Evolutionary conservation across 306 rosid species (phyloP).

Genomic region (Gillenia trifoliata): DNA sequence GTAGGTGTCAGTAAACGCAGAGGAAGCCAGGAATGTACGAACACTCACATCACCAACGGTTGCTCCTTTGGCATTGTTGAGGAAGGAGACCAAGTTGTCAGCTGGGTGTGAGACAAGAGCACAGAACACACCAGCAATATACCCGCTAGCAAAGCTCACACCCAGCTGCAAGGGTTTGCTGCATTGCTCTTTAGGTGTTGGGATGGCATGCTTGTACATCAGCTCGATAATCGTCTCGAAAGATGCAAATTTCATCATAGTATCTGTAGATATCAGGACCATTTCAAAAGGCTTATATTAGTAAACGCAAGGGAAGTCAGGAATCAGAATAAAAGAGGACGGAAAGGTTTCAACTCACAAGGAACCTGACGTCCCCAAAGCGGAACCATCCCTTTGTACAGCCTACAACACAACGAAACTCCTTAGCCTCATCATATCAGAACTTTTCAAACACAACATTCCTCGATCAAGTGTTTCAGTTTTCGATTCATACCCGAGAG

Average conservation of each 20-base stretch:
- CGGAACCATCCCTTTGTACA: slow-evolving; percentile 80
- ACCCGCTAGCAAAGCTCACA: slow-evolving; percentile 71
- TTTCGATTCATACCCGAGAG: slow-evolving; percentile 36
- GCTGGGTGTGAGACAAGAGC: slow-evolving; percentile 78
- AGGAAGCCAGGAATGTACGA: neutral
- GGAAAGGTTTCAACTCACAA: slow-evolving; percentile 44
- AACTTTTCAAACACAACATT: neutral
- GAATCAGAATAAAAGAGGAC: neutral
- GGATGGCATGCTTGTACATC: slow-evolving; percentile 56
- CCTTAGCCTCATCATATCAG: neutral
- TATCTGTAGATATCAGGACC: slow-evolving; percentile 34
- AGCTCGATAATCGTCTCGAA: slow-evolving; percentile 65
- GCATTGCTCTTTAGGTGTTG: slow-evolving; percentile 59
- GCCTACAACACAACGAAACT: slow-evolving; percentile 35
- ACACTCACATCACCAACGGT: slow-evolving; percentile 67
- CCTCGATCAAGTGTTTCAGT: neutral
- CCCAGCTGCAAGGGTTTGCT: slow-evolving; percentile 63
- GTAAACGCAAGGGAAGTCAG: neutral
- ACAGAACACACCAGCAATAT: slow-evolving; percentile 63
- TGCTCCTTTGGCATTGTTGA: slow-evolving; percentile 77
- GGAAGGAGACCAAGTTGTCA: slow-evolving; percentile 77
- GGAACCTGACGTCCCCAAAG: slow-evolving; percentile 97
- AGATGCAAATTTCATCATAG: slow-evolving; percentile 81
- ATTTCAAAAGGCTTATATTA: neutral
- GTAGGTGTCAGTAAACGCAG: neutral